Evolutionary conservation across 169 alveolate genomes (phyloP).

Genomic region (Theileria annulata): DNA sequence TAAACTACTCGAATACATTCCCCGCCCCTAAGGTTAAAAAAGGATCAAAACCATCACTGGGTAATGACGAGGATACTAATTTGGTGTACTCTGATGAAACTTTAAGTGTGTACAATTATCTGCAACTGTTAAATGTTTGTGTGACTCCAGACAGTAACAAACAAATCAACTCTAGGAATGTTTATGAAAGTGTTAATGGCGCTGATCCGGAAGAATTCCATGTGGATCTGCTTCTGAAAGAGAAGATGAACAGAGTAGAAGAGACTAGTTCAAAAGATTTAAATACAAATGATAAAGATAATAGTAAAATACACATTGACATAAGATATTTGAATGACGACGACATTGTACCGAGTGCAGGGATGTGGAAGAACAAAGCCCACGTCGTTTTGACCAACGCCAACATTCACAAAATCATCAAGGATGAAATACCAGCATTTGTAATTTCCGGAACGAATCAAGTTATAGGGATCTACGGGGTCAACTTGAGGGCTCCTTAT

Average conservation of each 20-base stretch:
- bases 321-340: constrained; percentile 46
- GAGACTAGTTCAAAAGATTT: not conserved
- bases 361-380: constrained; percentile 49
- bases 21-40: not conserved
- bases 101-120: not conserved
- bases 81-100: not conserved
- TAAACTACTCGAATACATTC: not conserved
- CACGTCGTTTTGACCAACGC: constrained; percentile 27
- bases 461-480: constrained; percentile 60
- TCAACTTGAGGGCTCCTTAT: constrained; percentile 53
- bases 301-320: constrained; percentile 20
- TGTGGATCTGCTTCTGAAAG: not conserved
- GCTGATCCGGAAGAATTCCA: not conserved
- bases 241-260: not conserved
- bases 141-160: not conserved
- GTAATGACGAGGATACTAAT: not conserved
- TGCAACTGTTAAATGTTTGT: not conserved
- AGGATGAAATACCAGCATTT: constrained; percentile 60
- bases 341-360: constrained; percentile 47
- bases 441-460: constrained; percentile 43
- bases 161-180: too few species aligned
- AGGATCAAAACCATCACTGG: not conserved
- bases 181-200: not conserved
- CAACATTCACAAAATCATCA: constrained; percentile 37
- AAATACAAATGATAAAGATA: not conserved